Evolutionary conservation across 805 yeast genomes (phyloP), one percentile per base, ranked within the genome.

Genomic region (Grigorovia jiainica): DNA sequence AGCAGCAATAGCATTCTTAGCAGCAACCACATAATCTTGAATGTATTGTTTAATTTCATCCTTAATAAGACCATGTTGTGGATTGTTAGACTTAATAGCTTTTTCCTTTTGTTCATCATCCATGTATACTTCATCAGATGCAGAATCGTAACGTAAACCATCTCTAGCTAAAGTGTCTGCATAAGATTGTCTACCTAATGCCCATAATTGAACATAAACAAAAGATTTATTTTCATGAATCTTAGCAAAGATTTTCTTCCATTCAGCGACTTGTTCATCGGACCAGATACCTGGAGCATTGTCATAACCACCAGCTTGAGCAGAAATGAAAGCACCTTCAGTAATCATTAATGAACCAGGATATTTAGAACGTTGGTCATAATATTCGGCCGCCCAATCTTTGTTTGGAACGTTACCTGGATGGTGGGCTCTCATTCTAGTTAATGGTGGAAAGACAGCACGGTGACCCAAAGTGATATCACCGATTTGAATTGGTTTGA

Each of bases 321-420:
- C n/a, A n/a, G n/a, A n/a, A n/a, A n/a, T n/a, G n/a, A n/a, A n/a
- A n/a, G n/a, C n/a, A n/a, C n/a, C n/a, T n/a, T 81, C 87, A 7
- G 80, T 62, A 48, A 77, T 71, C 27, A 79, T 47, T 46, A 82
- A 58, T n/a, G 83, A 71, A 16, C 87, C 87, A 15, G 74, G 72
- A 43, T 61, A 60, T 37, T 61, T 52, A 0, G 85, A 70, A 49
- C 85, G 67, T 50, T 76, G 75, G 21, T 55, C 64, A 53, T 81
- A 81, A 57, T 79, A 78, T 45, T 70, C 63, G 13, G 60, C 53
- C 45, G 70, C 64, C 43, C 73, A 65, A 31, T 72, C 75, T 33
- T 44, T 52, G 25, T 74, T 66, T 18, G 75, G 68, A 19, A 61
- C 58, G 49, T 63, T 63, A 20, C 65, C 70, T 4, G 59, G 62